phyloP scores from a whole-genome alignment of 2,329 filamentous ascomycete species.

The Pestalotiopsis sp. region DNA sequence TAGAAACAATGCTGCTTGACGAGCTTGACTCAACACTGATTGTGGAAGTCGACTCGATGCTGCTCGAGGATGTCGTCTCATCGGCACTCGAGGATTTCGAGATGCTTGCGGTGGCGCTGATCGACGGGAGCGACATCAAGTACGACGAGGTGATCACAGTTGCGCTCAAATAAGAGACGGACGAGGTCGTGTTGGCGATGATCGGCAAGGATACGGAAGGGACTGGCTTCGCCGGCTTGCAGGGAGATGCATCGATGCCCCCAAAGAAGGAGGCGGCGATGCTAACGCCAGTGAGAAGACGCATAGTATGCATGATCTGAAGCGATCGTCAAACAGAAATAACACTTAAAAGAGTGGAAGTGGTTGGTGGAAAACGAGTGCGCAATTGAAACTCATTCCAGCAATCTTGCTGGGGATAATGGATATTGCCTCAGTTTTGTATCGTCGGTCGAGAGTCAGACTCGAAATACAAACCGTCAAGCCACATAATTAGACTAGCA shows the following conservation, averaged over 20 bases:
- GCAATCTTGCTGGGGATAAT: no score
- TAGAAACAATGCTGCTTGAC: not conserved
- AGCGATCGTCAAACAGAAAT: not conserved
- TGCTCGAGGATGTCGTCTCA: not conserved
- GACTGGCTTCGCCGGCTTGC: not conserved
- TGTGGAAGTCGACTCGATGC: not conserved
- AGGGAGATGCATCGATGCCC: not conserved
- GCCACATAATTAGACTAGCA: no score
- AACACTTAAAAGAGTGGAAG: not conserved
- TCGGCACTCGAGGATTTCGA: not conserved
- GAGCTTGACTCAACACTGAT: not conserved
- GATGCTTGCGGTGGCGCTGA: not conserved
- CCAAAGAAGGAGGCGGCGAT: not conserved
- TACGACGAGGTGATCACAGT: not conserved
- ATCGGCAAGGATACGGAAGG: not conserved
- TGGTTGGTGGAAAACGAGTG: not conserved
- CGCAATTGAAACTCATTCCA: no score
- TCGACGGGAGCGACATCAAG: not conserved
- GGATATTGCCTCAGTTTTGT: no score
- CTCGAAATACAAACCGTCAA: no score
- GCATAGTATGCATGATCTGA: not conserved
- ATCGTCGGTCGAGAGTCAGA: no score
- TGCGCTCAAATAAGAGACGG: not conserved
- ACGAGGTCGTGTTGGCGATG: not conserved
- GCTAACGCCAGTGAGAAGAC: not conserved